These are phyloP conservation scores for Pontederia paniculata DNA, from an alignment of 176 grass and related monocot species.

Conservation along the genomic window DNA sequence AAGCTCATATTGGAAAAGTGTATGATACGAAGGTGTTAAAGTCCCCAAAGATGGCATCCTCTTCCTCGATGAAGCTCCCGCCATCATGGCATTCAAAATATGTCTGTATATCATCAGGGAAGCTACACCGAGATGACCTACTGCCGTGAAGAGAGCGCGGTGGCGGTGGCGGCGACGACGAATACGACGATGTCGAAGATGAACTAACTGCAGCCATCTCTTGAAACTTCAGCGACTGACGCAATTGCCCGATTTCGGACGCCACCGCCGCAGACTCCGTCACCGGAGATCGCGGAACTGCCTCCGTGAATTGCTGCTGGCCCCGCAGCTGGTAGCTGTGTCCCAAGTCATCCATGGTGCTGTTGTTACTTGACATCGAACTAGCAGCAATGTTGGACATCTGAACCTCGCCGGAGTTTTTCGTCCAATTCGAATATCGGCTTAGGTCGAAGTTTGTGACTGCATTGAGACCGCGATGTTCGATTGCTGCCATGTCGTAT, in stretches of 20 bases:
- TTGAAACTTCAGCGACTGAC: constrained; percentile 63
- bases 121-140: constrained; percentile 42
- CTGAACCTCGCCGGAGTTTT: not conserved
- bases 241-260: constrained; percentile 37
- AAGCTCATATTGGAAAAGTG: constrained; percentile 59
- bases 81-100: constrained; percentile 61
- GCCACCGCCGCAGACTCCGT: constrained; percentile 7
- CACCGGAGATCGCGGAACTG: constrained; percentile 11
- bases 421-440: too few species aligned
- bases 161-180: constrained; percentile 23
- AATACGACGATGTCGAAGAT: constrained; percentile 13
- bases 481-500: constrained; percentile 93
- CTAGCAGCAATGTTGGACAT: not conserved
- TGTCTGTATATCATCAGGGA: constrained; percentile 83
- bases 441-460: constrained; percentile 31
- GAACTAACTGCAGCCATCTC: constrained; percentile 19
- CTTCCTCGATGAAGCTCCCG: constrained; percentile 29
- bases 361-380: not conserved
- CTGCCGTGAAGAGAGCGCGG: constrained; percentile 20
- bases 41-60: constrained; percentile 66
- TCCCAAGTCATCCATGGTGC: constrained; percentile 8
- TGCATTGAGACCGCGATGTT: constrained; percentile 73
- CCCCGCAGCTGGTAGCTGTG: constrained; percentile 11
- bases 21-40: constrained; percentile 40
- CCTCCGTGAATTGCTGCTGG: constrained; percentile 3